A percentile compares a stretch with the other conserved stretches of the same genome.
Evolutionary conservation across 805 yeast genomes (phyloP).

Genomic region (Metschnikowia anglica): DNA sequence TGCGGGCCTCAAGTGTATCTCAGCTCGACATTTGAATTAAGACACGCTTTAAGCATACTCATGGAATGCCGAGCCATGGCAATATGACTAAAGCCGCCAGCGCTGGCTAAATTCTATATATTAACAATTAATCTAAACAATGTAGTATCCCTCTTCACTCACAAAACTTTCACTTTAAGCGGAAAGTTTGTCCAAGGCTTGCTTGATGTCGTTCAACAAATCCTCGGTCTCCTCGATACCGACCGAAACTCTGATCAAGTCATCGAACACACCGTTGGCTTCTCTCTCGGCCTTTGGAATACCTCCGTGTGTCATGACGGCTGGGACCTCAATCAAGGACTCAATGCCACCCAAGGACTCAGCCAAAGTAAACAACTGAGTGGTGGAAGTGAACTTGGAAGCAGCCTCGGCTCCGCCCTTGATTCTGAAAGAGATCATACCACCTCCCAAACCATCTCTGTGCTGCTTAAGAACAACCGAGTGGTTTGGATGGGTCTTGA

Average conservation of each 20-base stretch:
- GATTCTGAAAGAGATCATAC: conserved; percentile 86
- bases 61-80: no score
- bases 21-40: no score
- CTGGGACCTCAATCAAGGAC: conserved; percentile 83
- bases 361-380: conserved; percentile 79
- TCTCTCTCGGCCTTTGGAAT: conserved; percentile 78
- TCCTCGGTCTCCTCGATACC: conserved; percentile 87
- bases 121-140: not conserved
- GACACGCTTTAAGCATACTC: no score
- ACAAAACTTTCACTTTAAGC: not conserved
- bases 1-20: no score
- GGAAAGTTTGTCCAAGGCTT: conserved; percentile 42
- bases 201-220: conserved; percentile 65
- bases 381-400: conserved; percentile 65
- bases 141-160: not conserved
- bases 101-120: no score
- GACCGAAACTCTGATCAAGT: conserved; percentile 76
- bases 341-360: conserved; percentile 92
- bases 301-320: conserved; percentile 91
- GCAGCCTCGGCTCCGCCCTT: conserved; percentile 81
- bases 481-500: conserved; percentile 61
- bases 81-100: no score
- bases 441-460: conserved; percentile 84
- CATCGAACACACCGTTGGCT: conserved; percentile 76
- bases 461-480: conserved; percentile 71